Base-by-base conservation (phyloP, 2,329 filamentous ascomycete species). In the Diplodia sapinea region DNA sequence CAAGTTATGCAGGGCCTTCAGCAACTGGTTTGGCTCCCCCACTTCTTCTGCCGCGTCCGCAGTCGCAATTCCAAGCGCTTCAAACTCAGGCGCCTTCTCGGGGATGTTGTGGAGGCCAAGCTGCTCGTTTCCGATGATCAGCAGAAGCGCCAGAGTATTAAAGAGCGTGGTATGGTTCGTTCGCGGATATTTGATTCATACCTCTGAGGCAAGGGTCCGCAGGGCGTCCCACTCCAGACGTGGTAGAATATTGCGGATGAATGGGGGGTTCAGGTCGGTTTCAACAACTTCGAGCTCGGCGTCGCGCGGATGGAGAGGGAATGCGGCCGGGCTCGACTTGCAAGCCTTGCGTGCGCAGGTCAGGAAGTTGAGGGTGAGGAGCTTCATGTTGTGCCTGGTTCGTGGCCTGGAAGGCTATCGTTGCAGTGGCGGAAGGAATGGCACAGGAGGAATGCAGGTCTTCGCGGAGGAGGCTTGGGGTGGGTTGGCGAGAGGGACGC, bases 311-410 rank as follows among this genome's bases (percentile, higher is more conserved):
- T 98, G 95, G 17, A 99, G 86, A 2, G 95, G 95, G 76, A 96
- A 98, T 29, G 93, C 92, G 64, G 86, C 82, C 6, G 90, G 84
- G 38, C 90, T 89, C 68, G 88, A 87, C 82, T 96, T 97, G 90
- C 95, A 99, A 67, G 91, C 85, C 85, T 97, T 98, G 77, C 96
- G 91, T 70, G 95, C 94, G 84, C 95, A 99, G 74, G 93, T 95
- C 71, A 98, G 84, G 81, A 99, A 99, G 82, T 98, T 98, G 75
- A 96, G 89, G 69, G 93, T 97, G 64, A 98, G 88, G 70, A 98
- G 84, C 81, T 98, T 98, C 95, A 99, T 99, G 17, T 2, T 57
- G 49, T 31, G 20, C 40, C 49, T 55, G 13, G n/a, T 56, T 61
- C 26, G 54, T 43, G 23, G 13, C 31, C 7, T 31, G 26, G 2